A percentile compares a stretch with the other conserved stretches of the same genome.
Evolutionary conservation across 225 moss, liverwort and hornwort genomes (phyloP).

Genomic region (Pseudoscleropodium purum): DNA sequence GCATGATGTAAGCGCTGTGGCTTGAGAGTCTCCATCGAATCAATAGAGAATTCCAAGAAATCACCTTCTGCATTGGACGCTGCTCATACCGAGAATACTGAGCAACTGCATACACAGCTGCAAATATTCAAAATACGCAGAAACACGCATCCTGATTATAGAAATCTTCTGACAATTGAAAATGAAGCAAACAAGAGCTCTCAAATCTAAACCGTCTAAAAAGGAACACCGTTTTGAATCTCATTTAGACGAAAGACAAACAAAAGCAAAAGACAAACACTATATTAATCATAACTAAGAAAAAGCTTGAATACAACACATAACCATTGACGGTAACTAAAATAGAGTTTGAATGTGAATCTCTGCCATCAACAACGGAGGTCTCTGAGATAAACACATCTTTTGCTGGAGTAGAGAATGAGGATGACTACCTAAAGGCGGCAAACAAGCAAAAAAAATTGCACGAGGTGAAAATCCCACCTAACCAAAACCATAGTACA

Average conservation of each 20-base stretch:
- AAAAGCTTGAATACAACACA: not conserved
- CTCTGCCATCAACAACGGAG: not conserved
- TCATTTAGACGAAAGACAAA: not conserved
- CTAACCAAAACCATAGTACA: conserved; percentile 42
- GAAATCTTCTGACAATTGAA: not conserved
- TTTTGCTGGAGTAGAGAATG: not conserved
- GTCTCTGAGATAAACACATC: not conserved
- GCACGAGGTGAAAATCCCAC: conserved; percentile 86
- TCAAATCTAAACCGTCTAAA: not conserved
- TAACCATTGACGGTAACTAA: not conserved
- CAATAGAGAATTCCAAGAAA: not conserved
- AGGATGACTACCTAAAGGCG: conserved; percentile 44
- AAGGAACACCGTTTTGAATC: not conserved
- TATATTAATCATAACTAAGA: not conserved
- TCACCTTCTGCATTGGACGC: conserved; percentile 70
- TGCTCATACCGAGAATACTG: conserved; percentile 64
- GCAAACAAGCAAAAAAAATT: conserved; percentile 76
- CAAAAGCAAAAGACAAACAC: not conserved
- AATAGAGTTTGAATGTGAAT: not conserved
- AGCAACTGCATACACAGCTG: conserved; percentile 63
- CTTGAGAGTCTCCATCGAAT: not conserved
- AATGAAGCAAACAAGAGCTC: not conserved
- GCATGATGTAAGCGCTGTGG: too few species aligned
- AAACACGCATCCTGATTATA: not conserved
- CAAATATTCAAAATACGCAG: not conserved